Evolutionary conservation across 352 stramenopile species (phyloP), one percentile per base, ranked within the genome.

Genomic region (Phytophthora colocasiae): DNA sequence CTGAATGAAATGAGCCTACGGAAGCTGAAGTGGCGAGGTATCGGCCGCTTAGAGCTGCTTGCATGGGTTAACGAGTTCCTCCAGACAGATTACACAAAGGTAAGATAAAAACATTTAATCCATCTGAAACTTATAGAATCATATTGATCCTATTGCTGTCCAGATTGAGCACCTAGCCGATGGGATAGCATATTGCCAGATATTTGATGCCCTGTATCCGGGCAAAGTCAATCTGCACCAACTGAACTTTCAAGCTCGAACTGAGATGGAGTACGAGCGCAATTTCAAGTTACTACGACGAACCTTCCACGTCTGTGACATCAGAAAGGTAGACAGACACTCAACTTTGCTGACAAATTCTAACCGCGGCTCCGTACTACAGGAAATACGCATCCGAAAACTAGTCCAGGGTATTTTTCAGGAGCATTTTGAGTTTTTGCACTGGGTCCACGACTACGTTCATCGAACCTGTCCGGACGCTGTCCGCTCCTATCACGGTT

Each of bases 361-460:
- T 49, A 58, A 32, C 47, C 24, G 40, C 12, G 7, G 5, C 50
- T 32, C 9, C 38, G 45, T 49, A 7, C 31, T 29, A 26, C 43
- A 92, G 83, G 83, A 93, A 51, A 78, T 93, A 10, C 80, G 83
- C 1, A 71, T 89, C 17, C 75, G 73, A 49, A 91, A 93, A 62
- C 69, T 92, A 15, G 70, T 89, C 12, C 64, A 84, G 17, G 85
- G 85, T 14, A 64, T 92, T 10, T 93, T 93, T 54, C 85, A 93
- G 31, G 85, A 92, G 57, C 85, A 93, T 66, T 92, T 93, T 55
- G 83, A 92, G 58, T 92, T 93, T 43, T 72, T 93, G 45, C 81
- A 93, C 57, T 93, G 85, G 85, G 58, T 93, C 22, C 85, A 93
- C 48, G 83, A 93, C 61, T 89, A 92, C 58, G 81, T 88, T n/a